phyloP scores from a whole-genome alignment of 73 alveolate species.

The Blepharisma stoltei region DNA sequence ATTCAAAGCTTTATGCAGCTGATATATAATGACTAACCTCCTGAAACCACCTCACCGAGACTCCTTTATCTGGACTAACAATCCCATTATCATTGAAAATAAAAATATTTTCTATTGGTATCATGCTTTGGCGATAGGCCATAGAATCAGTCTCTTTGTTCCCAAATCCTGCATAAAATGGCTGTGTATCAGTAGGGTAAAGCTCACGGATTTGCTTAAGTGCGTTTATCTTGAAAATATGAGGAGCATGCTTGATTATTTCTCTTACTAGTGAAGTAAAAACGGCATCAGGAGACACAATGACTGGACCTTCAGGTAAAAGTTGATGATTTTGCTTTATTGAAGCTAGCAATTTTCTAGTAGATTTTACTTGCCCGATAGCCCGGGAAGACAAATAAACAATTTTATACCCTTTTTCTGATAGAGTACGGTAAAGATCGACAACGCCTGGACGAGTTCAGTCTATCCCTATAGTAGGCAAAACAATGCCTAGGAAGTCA shows the following conservation, averaged over 20 bases:
- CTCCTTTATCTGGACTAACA: too few relatives aligned
- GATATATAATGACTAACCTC: too few relatives aligned
- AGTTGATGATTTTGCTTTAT: slow-evolving; percentile 47
- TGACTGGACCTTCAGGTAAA: slow-evolving; percentile 95
- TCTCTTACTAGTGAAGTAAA: slow-evolving; percentile 87
- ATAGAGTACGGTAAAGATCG: slow-evolving; percentile 63
- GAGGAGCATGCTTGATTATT: slow-evolving; percentile 81
- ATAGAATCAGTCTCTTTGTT: slow-evolving; percentile 94
- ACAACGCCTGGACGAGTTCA: slow-evolving; percentile 95
- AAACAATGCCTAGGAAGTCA: slow-evolving; percentile 91
- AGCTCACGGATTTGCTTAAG: slow-evolving; percentile 75
- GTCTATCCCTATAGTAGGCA: slow-evolving; percentile 88
- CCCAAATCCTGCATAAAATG: slow-evolving; percentile 97
- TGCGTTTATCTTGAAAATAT: slow-evolving; percentile 87
- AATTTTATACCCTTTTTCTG: slow-evolving; percentile 84
- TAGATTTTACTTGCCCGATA: slow-evolving; percentile 78
- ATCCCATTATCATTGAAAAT: slow-evolving; percentile 57
- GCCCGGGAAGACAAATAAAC: slow-evolving; percentile 96
- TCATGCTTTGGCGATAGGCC: slow-evolving; percentile 87
- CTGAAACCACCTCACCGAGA: too few relatives aligned
- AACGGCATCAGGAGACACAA: slow-evolving; percentile 93
- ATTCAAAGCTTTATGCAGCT: too few relatives aligned
- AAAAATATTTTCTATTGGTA: slow-evolving; percentile 72
- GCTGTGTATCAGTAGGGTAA: slow-evolving; percentile 71
- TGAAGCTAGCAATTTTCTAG: slow-evolving; percentile 62